These are phyloP conservation scores for Crataegus laevigata DNA, from an alignment of 306 rosid species.

Conservation along the genomic window DNA sequence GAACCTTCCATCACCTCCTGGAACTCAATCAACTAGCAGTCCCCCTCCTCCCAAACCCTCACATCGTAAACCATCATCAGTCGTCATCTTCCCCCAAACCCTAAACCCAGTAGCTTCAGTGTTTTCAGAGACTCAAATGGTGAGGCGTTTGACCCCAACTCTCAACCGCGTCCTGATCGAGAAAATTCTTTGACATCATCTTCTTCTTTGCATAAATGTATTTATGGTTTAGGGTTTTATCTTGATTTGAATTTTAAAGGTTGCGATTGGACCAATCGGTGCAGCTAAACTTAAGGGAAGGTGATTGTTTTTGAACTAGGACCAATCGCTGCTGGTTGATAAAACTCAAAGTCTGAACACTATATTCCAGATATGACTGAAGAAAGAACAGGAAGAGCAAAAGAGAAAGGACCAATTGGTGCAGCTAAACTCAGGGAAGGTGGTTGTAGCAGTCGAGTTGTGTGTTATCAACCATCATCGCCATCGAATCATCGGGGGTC, in stretches of 20 bases:
- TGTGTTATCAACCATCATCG: too few relatives aligned
- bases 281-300: constrained; percentile 72
- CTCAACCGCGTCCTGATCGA: constrained; percentile 72
- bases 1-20: constrained; percentile 50
- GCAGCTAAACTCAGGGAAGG: too few relatives aligned
- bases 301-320: constrained; percentile 85
- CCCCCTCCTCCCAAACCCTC: neutral
- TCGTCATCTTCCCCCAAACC: neutral
- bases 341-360: too few relatives aligned
- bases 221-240: neutral
- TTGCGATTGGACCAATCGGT: neutral
- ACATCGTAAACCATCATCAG: constrained; percentile 5
- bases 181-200: constrained; percentile 19
- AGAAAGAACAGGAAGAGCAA: too few relatives aligned
- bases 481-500: too few relatives aligned
- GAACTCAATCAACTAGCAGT: constrained; percentile 5
- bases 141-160: constrained; percentile 70
- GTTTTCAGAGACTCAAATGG: constrained; percentile 28
- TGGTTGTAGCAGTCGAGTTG: too few relatives aligned
- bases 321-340: neutral
- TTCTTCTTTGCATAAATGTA: neutral
- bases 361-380: too few relatives aligned
- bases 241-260: neutral
- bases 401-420: too few relatives aligned
- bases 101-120: neutral